phyloP scores from a whole-genome alignment of 2,329 filamentous ascomycete genomes.

The Pezicula carpinea region DNA sequence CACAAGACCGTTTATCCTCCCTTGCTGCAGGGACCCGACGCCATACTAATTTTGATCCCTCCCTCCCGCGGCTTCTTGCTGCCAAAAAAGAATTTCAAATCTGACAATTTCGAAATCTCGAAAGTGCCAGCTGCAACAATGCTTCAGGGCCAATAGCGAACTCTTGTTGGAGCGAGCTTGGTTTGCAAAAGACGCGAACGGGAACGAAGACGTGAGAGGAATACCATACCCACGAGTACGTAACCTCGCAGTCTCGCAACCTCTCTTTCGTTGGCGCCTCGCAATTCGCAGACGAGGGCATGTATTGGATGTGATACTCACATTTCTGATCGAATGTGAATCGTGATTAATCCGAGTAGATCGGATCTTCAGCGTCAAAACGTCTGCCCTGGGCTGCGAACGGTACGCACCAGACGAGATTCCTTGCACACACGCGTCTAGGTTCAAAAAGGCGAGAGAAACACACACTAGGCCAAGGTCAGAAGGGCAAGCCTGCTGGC shows the following conservation, averaged over 20 bases:
- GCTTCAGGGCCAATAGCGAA: too few relatives aligned
- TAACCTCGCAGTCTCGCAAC: too few relatives aligned
- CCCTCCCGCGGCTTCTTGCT: slow-evolving; percentile 13
- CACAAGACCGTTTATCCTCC: slow-evolving; percentile 10
- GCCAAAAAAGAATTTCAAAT: slow-evolving; percentile 17
- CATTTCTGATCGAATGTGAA: slow-evolving; percentile 1
- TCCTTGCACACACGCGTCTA: slow-evolving; percentile 7
- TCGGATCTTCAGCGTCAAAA: background rate
- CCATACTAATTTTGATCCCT: slow-evolving; percentile 17
- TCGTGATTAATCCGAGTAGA: background rate
- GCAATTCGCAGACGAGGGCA: background rate
- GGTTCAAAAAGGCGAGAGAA: too few relatives aligned
- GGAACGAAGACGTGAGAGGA: too few relatives aligned
- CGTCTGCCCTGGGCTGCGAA: background rate
- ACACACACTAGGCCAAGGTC: too few relatives aligned
- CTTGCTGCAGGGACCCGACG: slow-evolving; percentile 22
- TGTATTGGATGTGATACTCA: slow-evolving; percentile 1
- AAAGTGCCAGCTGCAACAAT: slow-evolving; percentile 10
- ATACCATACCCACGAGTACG: too few relatives aligned
- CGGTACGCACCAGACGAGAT: background rate
- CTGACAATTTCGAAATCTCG: slow-evolving; percentile 5
- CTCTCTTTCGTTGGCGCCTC: too few relatives aligned
- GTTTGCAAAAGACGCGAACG: too few relatives aligned
- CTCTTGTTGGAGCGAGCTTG: too few relatives aligned
- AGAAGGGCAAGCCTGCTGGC: too few relatives aligned